Base-by-base conservation (phyloP, 371 early-diverging fungal genomes). In the Mortierella sp. region DNA sequence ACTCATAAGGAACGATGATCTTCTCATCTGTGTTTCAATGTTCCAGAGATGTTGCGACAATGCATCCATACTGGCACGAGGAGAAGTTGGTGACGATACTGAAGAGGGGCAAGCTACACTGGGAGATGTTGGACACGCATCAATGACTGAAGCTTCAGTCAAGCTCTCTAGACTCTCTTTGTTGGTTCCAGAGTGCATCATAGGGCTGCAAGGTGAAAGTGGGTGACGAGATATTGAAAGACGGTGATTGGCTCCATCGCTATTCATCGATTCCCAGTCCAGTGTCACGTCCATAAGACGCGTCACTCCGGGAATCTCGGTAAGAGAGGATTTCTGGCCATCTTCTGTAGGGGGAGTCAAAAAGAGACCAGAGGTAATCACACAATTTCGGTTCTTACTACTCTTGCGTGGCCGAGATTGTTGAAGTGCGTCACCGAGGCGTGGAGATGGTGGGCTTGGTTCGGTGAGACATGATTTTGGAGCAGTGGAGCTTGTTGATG, bases 1-100 rank as follows among this genome's bases (percentile, higher is more conserved):
- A 23, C 40, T 62, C 60, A 72, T 72, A 35, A 78, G 56, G 35
- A 78, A 78, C 4, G 79, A 78, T 2, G 79, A 66, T n/a, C 79
- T 47, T 42, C 73, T 29, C 79, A 78, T 65, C 32, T 78, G 79
- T 6, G 53, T 69, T 26, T 78, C 79, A 35, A 73, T 68, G 1
- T 68, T 43, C 70, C 26, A 73, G 31, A 78, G 72, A 22, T 61
- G 66, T 29, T 73, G 67, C 15, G 79, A 78, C 5, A 78, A 54
- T 0, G 56, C 42, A 13, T 78, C 72, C 37, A 62, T 28, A 17
- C 31, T 32, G 19, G 26, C 23, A 0, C 65, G 57, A 9, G 65
- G 23, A 13, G 68, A 68, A n/a, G 31, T 22, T 54, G 67, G 66
- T 22, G 32, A 42, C 22, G 63, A 15, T 19, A 37, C 29, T 1